phyloP scores from a whole-genome alignment of 2,329 filamentous ascomycete species.

The Cladorrhinum sp. region DNA sequence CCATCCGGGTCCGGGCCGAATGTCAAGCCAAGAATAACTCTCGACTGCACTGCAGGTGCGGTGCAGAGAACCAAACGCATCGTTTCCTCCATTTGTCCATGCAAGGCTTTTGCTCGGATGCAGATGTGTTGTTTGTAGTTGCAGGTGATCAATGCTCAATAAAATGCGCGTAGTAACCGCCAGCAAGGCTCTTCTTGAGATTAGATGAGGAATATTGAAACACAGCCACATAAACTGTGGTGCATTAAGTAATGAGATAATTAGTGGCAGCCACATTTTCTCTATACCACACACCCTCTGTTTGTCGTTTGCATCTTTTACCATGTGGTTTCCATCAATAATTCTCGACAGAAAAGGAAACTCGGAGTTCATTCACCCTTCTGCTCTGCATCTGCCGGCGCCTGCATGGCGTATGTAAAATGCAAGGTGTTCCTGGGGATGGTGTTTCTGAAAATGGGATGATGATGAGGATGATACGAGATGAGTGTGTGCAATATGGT shows the following conservation, averaged over 20 bases:
- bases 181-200: not conserved
- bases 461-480: not conserved
- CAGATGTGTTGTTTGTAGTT: too few relatives aligned
- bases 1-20: not conserved
- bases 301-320: too few relatives aligned
- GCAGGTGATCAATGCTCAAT: too few relatives aligned
- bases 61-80: not conserved
- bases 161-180: not conserved
- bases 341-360: slow-evolving; percentile 3
- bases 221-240: not conserved
- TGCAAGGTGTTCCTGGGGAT: too few relatives aligned
- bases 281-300: too few relatives aligned
- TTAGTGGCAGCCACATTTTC: too few relatives aligned
- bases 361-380: not conserved
- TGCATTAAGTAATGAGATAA: too few relatives aligned
- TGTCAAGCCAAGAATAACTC: slow-evolving; percentile 1
- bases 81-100: not conserved
- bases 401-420: slow-evolving; percentile 5
- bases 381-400: not conserved
- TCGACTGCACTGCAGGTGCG: too few relatives aligned
- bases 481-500: slow-evolving; percentile 2
- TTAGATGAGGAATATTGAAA: slow-evolving; percentile 2
- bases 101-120: not conserved
- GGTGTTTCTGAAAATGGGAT: too few relatives aligned
- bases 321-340: not conserved